A percentile compares a stretch with the other conserved stretches of the same genome.
Conservation (phyloP, 192 early-diverging fungal species). For the Podila clonocystis region DNA sequence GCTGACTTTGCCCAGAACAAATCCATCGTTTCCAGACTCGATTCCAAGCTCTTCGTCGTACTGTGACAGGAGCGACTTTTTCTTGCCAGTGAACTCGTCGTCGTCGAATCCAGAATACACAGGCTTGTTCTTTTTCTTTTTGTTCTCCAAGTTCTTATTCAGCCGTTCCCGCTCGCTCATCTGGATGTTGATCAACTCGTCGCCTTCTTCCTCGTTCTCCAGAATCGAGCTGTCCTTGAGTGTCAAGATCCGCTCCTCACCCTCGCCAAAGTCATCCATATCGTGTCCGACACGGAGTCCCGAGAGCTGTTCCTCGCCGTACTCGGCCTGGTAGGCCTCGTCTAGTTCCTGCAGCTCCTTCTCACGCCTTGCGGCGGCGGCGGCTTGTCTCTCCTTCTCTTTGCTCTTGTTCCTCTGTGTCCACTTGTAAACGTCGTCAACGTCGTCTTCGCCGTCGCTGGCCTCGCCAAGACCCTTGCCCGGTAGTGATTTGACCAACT, state of each 20-base stretch:
- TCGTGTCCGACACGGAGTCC: conserved; percentile 83
- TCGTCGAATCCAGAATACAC: conserved; percentile 82
- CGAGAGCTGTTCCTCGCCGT: conserved; percentile 57
- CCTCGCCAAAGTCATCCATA: conserved; percentile 71
- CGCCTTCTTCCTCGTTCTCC: conserved; percentile 71
- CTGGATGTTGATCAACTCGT: conserved; percentile 77
- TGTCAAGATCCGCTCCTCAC: conserved; percentile 84
- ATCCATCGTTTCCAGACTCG: conserved; percentile 30
- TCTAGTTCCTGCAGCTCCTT: conserved; percentile 55
- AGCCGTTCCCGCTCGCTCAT: conserved; percentile 74
- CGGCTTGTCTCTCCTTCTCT: conserved; percentile 51
- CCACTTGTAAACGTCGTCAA: conserved; percentile 75
- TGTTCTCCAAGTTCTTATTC: conserved; percentile 80
- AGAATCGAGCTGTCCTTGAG: conserved; percentile 85
- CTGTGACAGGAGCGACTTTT: conserved; percentile 71
- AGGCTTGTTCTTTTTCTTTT: conserved; percentile 67
- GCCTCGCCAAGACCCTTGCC: conserved; percentile 73
- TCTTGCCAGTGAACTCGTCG: conserved; percentile 67
- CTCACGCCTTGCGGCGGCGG: conserved; percentile 50
- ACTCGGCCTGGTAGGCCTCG: conserved; percentile 35
- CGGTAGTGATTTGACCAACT: conserved; percentile 61
- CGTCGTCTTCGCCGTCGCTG: conserved; percentile 67
- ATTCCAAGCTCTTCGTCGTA: conserved; percentile 79
- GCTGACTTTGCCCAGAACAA: conserved; percentile 42
- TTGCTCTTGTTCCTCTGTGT: conserved; percentile 64